Evolutionary conservation across 305 asterid species (phyloP).

Genomic region (Caryopteris hybrid): DNA sequence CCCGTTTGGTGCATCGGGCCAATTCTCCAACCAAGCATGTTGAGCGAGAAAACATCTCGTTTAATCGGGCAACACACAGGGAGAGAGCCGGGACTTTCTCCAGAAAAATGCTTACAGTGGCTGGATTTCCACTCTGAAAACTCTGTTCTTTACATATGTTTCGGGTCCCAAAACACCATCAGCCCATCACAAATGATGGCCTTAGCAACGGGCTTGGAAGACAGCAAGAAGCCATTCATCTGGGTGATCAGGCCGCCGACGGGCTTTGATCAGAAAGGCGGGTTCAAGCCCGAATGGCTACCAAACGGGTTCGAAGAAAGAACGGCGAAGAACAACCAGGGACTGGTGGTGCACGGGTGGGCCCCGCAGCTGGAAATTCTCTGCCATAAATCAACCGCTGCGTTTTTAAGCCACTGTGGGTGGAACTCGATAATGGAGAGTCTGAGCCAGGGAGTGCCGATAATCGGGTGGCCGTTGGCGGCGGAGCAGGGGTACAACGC

Average conservation of each 20-base stretch:
- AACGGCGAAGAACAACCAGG: slow-evolving; percentile 27
- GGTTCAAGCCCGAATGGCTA: slow-evolving; percentile 64
- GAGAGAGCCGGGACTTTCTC: slow-evolving; percentile 50
- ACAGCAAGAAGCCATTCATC: slow-evolving; percentile 48
- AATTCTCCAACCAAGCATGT: slow-evolving; percentile 50
- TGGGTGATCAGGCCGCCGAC: slow-evolving; percentile 78
- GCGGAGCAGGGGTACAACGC: slow-evolving; percentile 81
- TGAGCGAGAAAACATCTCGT: slow-evolving; percentile 7
- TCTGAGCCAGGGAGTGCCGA: slow-evolving; percentile 81
- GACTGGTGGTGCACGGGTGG: slow-evolving; percentile 63
- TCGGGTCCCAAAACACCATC: slow-evolving; percentile 88
- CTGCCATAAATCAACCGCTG: slow-evolving; percentile 61
- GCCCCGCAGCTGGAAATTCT: slow-evolving; percentile 89
- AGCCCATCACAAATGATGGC: slow-evolving; percentile 74
- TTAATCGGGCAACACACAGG: slow-evolving; percentile 45
- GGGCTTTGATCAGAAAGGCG: slow-evolving; percentile 43
- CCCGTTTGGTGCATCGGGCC: slow-evolving; percentile 89
- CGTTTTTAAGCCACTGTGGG: slow-evolving; percentile 81
- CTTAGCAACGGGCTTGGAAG: slow-evolving; percentile 67
- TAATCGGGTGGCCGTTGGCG: slow-evolving; percentile 92
- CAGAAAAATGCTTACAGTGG: slow-evolving; percentile 66
- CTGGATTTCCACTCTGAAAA: slow-evolving; percentile 35
- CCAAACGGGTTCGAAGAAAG: slow-evolving; percentile 58
- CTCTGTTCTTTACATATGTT: slow-evolving; percentile 69
- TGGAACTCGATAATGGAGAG: slow-evolving; percentile 86